A percentile compares a stretch with the other conserved stretches of the same genome.
Conservation (phyloP, 768 basidiomycete species). For the Phylloporus sp. region DNA sequence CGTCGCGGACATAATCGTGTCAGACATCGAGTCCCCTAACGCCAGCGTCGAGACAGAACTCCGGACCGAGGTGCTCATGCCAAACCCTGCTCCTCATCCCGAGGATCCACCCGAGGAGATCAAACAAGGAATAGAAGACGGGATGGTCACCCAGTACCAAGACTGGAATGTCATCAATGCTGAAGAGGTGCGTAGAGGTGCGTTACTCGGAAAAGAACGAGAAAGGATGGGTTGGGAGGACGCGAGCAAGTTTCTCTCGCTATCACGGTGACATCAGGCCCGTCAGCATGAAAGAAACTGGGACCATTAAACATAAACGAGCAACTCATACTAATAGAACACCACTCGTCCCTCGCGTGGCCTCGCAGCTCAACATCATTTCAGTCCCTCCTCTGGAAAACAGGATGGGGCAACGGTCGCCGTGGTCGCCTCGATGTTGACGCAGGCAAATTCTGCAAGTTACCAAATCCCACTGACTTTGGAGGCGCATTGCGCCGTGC, state of each 20-base stretch:
- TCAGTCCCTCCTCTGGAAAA: slow-evolving; percentile 22
- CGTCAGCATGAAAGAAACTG: slow-evolving; percentile 1
- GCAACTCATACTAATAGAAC: slow-evolving; percentile 9
- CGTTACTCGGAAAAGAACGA: slow-evolving; percentile 57
- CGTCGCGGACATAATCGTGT: slow-evolving; percentile 65
- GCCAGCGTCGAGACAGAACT: slow-evolving; percentile 15
- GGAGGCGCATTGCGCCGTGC: slow-evolving; percentile 21
- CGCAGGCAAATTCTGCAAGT: slow-evolving; percentile 26
- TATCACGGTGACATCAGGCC: slow-evolving; percentile 4
- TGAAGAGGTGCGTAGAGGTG: slow-evolving; percentile 64
- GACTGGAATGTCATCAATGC: slow-evolving; percentile 74
- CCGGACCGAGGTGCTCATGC: slow-evolving; percentile 13
- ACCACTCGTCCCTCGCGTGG: not conserved
- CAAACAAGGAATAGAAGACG: slow-evolving; percentile 35
- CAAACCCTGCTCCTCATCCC: slow-evolving; percentile 36
- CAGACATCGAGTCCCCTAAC: slow-evolving; percentile 41
- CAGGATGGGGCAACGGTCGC: slow-evolving; percentile 29
- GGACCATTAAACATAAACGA: slow-evolving; percentile 2
- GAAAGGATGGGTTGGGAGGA: slow-evolving; percentile 74
- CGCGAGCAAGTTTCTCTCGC: slow-evolving; percentile 33
- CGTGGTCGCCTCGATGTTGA: slow-evolving; percentile 21
- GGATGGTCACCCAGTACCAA: slow-evolving; percentile 53
- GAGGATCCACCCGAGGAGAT: slow-evolving; percentile 49
- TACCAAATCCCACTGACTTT: slow-evolving; percentile 19
- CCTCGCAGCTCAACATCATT: not conserved